Conservation (phyloP, 495 filamentous ascomycete genomes). For the Xylaria longipes region DNA sequence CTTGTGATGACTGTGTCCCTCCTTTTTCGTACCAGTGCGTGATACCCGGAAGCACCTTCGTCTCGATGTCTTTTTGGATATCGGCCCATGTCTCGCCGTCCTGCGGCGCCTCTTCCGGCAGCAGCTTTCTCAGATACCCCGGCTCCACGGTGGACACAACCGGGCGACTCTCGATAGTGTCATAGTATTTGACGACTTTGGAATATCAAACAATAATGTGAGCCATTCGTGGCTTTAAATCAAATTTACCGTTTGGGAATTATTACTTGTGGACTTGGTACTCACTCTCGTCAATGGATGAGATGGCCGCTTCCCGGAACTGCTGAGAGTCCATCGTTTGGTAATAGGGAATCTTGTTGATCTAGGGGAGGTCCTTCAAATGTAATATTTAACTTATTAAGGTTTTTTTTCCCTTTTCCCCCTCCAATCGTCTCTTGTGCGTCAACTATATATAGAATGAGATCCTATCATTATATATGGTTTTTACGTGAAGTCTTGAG, state of each 20-base stretch:
- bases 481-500: not conserved
- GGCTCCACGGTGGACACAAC: constrained; percentile 83
- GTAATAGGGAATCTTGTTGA: not conserved
- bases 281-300: constrained; percentile 85
- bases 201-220: constrained; percentile 21
- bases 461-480: not conserved
- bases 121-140: constrained; percentile 82
- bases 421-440: not conserved
- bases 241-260: not conserved
- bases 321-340: constrained; percentile 77
- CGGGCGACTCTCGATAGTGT: constrained; percentile 70
- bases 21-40: constrained; percentile 77
- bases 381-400: not conserved
- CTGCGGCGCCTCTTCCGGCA: constrained; percentile 75
- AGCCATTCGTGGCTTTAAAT: not conserved
- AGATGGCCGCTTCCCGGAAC: constrained; percentile 81
- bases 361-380: constrained; percentile 15
- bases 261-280: constrained; percentile 21
- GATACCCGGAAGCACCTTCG: constrained; percentile 89
- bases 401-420: not conserved
- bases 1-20: not conserved
- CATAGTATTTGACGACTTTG: constrained; percentile 82
- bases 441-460: not conserved
- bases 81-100: constrained; percentile 77
- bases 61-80: constrained; percentile 85